These are phyloP conservation scores for Myxozyma udenii DNA, from an alignment of 805 yeast species.

Conservation along the genomic window DNA sequence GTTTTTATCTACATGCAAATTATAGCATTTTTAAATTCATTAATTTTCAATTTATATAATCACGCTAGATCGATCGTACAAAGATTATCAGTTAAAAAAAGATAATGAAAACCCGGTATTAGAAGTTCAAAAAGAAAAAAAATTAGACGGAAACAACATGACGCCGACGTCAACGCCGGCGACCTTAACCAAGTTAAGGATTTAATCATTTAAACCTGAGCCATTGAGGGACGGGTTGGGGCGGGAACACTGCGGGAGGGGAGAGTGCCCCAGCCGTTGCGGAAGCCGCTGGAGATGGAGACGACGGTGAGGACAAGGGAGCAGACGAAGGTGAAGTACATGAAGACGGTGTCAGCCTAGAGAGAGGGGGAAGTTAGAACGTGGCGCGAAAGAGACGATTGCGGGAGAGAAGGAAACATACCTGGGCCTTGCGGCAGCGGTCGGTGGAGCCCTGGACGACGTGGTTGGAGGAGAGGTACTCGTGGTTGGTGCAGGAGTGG, in stretches of 20 bases:
- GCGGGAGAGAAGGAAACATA: constrained; percentile 54
- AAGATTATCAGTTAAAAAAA: too few species aligned
- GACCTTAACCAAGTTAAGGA: too few species aligned
- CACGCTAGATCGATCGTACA: too few species aligned
- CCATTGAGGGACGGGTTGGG: constrained; percentile 15
- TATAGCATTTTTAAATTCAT: too few species aligned
- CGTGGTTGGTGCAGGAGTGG: constrained; percentile 76
- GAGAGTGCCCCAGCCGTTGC: constrained; percentile 24
- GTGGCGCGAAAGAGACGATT: constrained; percentile 57
- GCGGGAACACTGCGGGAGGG: constrained; percentile 12
- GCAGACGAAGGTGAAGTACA: constrained; percentile 77
- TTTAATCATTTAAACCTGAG: constrained; percentile 16
- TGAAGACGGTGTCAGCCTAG: constrained; percentile 68
- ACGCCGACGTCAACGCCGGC: too few species aligned
- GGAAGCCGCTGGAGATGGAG: constrained; percentile 49
- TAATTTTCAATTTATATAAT: too few species aligned
- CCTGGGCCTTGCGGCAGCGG: constrained; percentile 94
- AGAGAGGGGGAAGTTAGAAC: neutral
- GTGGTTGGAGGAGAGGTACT: constrained; percentile 61
- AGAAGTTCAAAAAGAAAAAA: too few species aligned
- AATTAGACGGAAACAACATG: too few species aligned
- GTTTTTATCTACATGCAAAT: too few species aligned
- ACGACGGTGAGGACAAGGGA: constrained; percentile 62
- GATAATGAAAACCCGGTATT: too few species aligned
- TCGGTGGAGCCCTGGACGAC: constrained; percentile 71